Evolutionary conservation across 2,329 filamentous ascomycete species (phyloP), one percentile per base, ranked within the genome.

Genomic region (Elsinoe fawcettii): DNA sequence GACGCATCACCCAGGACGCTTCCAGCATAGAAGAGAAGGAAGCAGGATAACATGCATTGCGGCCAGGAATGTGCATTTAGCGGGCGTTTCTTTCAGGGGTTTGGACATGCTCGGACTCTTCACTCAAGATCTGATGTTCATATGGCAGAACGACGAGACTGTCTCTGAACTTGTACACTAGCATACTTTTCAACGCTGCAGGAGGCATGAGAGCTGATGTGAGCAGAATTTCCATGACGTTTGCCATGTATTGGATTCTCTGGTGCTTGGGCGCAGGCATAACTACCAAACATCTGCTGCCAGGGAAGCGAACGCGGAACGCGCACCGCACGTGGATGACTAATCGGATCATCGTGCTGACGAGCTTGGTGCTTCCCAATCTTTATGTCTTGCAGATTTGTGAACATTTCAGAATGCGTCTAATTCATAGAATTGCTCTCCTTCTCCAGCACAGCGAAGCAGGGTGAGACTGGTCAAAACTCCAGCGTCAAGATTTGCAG

Each of bases 1-100:
- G 54, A 57, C 11, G 53, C 30, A n/a, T 55, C 57, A n/a, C 46
- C 56, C 16, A 56, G 51, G 34, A 30, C 59, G 41, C 56, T 61
- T 23, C 57, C 57, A 36, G 59, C 59, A 51, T 61, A 51, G 47
- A 54, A 41, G 14, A 20, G 16, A 9, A 14, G 30, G 14, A 47
- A 16, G 8, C 8, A 9, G 16, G 11, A 37, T 23, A 14, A 39
- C 18, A 30, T 53, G 49, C 32, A 53, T 53, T 25, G 32, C 49
- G 32, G 34, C 7, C 32, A 30, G 20, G 32, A 23, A 20, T 30
- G 18, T 37, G 49, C 49, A 53, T 53, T 53, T 53, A 53, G 49
- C 49, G 49, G 49, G 49, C 49, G 49, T 53, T 53, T 18, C 22
- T 36, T 37, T 36, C 8, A n/a, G n/a, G 30, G 30, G 16, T 25